Percentiles rank a stretch among this genome's conserved stretches.
Evolutionary conservation across 148 eudicot genomes (phyloP).

Genomic region (Silene latifolia): DNA sequence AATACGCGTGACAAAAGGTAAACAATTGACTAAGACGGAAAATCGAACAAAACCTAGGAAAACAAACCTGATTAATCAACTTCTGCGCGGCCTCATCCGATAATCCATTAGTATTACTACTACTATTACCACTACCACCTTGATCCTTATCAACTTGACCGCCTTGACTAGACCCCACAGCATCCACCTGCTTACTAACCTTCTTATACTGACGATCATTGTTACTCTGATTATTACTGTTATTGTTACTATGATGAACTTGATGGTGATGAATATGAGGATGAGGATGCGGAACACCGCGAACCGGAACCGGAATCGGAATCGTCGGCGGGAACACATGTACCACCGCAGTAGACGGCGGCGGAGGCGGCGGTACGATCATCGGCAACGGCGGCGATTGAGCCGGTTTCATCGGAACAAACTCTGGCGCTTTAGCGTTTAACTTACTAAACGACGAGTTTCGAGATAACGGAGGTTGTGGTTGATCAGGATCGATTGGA

Average conservation of each 20-base stretch:
- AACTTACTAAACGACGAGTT: conserved; percentile 46
- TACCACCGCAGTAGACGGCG: conserved; percentile 28
- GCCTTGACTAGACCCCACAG: conserved; percentile 15
- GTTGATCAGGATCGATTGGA: conserved; percentile 11
- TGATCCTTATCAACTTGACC: conserved; percentile 24
- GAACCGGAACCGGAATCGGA: conserved; percentile 21
- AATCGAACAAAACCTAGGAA: background rate
- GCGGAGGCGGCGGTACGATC: conserved; percentile 39
- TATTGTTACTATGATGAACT: conserved; percentile 15
- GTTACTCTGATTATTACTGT: background rate
- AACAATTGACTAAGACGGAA: background rate
- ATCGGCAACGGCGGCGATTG: conserved; percentile 22
- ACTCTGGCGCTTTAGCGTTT: conserved; percentile 77
- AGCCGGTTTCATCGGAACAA: conserved; percentile 34
- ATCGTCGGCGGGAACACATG: conserved; percentile 40
- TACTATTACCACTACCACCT: conserved; percentile 24
- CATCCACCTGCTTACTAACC: background rate
- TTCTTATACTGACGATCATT: conserved; percentile 21
- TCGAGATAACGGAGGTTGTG: conserved; percentile 26
- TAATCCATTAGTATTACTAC: conserved; percentile 32
- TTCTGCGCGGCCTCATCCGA: conserved; percentile 64
- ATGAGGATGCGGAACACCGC: conserved; percentile 3
- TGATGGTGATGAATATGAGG: conserved; percentile 16
- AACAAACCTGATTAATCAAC: conserved; percentile 63
- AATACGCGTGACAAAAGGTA: background rate